A percentile compares a stretch with the other conserved stretches of the same genome.
phyloP scores from a whole-genome alignment of 2,329 filamentous ascomycete species.

The Thyridium curvatum region DNA sequence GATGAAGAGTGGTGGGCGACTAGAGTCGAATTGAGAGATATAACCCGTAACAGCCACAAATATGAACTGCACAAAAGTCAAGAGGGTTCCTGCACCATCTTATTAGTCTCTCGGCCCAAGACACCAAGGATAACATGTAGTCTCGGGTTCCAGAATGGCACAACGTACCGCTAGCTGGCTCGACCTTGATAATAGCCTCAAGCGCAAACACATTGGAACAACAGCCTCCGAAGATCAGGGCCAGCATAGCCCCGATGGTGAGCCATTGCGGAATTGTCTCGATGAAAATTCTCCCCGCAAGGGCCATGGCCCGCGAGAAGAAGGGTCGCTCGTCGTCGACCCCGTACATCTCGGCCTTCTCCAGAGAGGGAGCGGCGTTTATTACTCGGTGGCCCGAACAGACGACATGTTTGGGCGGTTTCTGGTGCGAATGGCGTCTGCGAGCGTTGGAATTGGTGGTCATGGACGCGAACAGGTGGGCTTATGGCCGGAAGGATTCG shows the following conservation, averaged over 20 bases:
- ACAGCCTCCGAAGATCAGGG: slow-evolving; percentile 81
- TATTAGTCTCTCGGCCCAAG: not conserved
- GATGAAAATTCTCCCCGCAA: slow-evolving; percentile 46
- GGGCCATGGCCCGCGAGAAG: slow-evolving; percentile 41
- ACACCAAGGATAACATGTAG: no score
- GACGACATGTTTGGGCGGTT: slow-evolving; percentile 32
- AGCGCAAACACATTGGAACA: slow-evolving; percentile 77
- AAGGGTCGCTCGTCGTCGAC: slow-evolving; percentile 45
- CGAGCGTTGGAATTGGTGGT: slow-evolving; percentile 32
- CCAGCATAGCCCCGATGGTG: slow-evolving; percentile 61
- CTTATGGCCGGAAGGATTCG: no score
- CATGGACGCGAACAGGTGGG: slow-evolving; percentile 26
- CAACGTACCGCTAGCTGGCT: slow-evolving; percentile 69
- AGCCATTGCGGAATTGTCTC: slow-evolving; percentile 58
- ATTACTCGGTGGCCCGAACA: slow-evolving; percentile 41
- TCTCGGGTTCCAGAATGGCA: not conserved
- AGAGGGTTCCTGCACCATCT: slow-evolving; percentile 58
- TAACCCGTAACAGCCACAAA: slow-evolving; percentile 76
- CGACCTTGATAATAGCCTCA: slow-evolving; percentile 90
- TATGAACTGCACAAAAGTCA: slow-evolving; percentile 85
- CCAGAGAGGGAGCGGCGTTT: slow-evolving; percentile 45
- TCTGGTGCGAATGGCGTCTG: slow-evolving; percentile 28
- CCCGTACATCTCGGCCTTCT: slow-evolving; percentile 49
- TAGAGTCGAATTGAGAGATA: slow-evolving; percentile 65
- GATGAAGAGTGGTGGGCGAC: slow-evolving; percentile 64